Conservation (phyloP, 1,284 basidiomycete species). For the Amylostereum areolatum region DNA sequence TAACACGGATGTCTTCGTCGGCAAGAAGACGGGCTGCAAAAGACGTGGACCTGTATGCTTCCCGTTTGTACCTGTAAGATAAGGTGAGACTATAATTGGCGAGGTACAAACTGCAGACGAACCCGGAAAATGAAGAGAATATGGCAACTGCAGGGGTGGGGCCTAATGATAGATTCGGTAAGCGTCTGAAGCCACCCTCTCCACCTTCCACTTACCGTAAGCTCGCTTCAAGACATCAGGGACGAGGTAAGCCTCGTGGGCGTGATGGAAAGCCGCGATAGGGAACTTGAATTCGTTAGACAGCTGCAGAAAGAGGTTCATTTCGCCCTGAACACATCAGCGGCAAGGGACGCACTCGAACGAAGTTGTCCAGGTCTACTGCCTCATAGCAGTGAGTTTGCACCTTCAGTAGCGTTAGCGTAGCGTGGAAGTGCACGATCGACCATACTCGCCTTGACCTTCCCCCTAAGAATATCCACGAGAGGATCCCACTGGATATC, state of each 20-base stretch:
- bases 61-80: slow-evolving; percentile 65
- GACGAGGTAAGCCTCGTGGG: slow-evolving; percentile 80
- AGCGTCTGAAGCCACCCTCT: too few relatives aligned
- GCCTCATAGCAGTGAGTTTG: slow-evolving; percentile 68
- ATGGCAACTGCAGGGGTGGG: slow-evolving; percentile 17
- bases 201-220: slow-evolving; percentile 36
- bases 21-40: slow-evolving; percentile 78
- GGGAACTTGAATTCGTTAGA: slow-evolving; percentile 74
- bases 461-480: slow-evolving; percentile 73
- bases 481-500: slow-evolving; percentile 74
- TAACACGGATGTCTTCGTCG: slow-evolving; percentile 70
- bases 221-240: slow-evolving; percentile 72
- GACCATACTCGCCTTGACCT: slow-evolving; percentile 43
- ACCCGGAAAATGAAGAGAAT: slow-evolving; percentile 6
- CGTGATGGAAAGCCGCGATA: slow-evolving; percentile 81
- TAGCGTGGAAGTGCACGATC: neutral
- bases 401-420: slow-evolving; percentile 23
- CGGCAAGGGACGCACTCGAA: slow-evolving; percentile 39
- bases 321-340: neutral
- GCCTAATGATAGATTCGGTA: slow-evolving; percentile 18
- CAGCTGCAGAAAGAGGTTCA: neutral
- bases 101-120: neutral
- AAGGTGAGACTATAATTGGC: too few relatives aligned
- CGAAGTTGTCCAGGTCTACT: slow-evolving; percentile 64
- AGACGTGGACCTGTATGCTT: slow-evolving; percentile 80